Conservation (phyloP, 768 basidiomycete genomes). For the Boletus pseudo-olivaceus region DNA sequence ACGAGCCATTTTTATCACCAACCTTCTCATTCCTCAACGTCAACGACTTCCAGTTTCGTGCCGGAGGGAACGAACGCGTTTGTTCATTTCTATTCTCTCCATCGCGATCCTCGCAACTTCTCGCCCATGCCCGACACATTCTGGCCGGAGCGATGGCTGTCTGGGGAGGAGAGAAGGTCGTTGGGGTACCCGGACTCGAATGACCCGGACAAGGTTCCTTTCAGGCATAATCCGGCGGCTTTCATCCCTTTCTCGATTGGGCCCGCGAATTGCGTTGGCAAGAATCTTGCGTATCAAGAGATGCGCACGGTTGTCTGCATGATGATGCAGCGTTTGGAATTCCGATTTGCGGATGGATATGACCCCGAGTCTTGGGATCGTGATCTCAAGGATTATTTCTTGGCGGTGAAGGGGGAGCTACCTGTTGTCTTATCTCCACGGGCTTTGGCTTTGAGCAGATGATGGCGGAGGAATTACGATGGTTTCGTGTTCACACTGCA, state of each 20-base stretch:
- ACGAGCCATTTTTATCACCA: not conserved
- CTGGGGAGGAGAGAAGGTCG: slow-evolving; percentile 22
- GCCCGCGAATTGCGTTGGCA: slow-evolving; percentile 44
- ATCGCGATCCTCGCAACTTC: slow-evolving; percentile 46
- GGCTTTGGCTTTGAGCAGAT: slow-evolving; percentile 13
- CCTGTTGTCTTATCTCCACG: slow-evolving; percentile 37
- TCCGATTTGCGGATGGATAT: slow-evolving; percentile 39
- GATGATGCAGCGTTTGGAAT: slow-evolving; percentile 40
- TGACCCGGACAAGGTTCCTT: slow-evolving; percentile 25
- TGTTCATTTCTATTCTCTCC: slow-evolving; percentile 42
- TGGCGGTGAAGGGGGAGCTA: slow-evolving; percentile 33
- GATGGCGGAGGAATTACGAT: slow-evolving; percentile 11
- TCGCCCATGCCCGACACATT: slow-evolving; percentile 43
- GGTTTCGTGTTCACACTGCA: slow-evolving; percentile 13
- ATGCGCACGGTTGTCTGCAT: slow-evolving; percentile 38
- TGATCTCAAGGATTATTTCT: slow-evolving; percentile 38
- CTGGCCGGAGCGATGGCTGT: slow-evolving; percentile 45
- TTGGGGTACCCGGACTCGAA: slow-evolving; percentile 26
- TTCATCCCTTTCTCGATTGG: slow-evolving; percentile 47
- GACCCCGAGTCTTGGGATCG: slow-evolving; percentile 32
- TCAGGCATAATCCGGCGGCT: slow-evolving; percentile 34
- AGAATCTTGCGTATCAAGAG: slow-evolving; percentile 42
- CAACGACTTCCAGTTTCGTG: slow-evolving; percentile 38
- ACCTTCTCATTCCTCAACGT: slow-evolving; percentile 10
- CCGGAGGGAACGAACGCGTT: slow-evolving; percentile 44